Evolutionary conservation across 1,284 basidiomycete genomes (phyloP), one percentile per base, ranked within the genome.

Genomic region (Cryptococcus neoformans): DNA sequence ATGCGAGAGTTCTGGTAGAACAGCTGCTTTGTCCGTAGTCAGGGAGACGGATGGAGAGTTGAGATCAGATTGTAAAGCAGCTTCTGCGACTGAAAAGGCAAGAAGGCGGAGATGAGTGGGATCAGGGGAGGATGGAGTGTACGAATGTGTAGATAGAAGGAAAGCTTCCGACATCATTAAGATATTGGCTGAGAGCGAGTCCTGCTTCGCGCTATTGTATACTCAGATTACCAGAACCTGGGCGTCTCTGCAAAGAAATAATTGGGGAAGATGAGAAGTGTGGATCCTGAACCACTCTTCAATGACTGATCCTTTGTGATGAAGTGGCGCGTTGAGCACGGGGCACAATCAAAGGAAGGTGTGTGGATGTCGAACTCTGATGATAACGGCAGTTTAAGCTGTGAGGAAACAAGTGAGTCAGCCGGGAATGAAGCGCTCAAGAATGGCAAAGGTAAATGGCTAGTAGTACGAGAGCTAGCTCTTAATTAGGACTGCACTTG

Each of bases 51-150:
- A 65, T 9, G 74, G 74, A 35, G 72, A 74, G 61, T 68, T 69
- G 50, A 72, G 72, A 50, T 67, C 67, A 7, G 71, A 59, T 54
- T 71, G 62, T 16, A 76, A 65, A 3, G 72, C 72, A 9, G 74
- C 70, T 55, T 76, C 74, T 3, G 74, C 74, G 16, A 76, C 72
- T 2, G 68, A 70, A 55, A 67, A 70, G 1, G 74, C 74, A 41
- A 76, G 64, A 38, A 67, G 49, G 10, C 68, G 60, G n/a, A 72
- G 68, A 6, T 63, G 70, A 4, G 70, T 68, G 10, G 65, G 69
- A 49, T 73, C 67, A 16, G 67, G 66, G 64, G 28, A 49, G 47
- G 44, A 59, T 52, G 48, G 54, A 41, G 56, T 56, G 46, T 17
- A 55, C 45, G 34, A 41, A 41, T 56, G 14, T 34, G 56, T 28